phyloP scores from a whole-genome alignment of 2,329 filamentous ascomycete species.

The Orbilia javanica region DNA sequence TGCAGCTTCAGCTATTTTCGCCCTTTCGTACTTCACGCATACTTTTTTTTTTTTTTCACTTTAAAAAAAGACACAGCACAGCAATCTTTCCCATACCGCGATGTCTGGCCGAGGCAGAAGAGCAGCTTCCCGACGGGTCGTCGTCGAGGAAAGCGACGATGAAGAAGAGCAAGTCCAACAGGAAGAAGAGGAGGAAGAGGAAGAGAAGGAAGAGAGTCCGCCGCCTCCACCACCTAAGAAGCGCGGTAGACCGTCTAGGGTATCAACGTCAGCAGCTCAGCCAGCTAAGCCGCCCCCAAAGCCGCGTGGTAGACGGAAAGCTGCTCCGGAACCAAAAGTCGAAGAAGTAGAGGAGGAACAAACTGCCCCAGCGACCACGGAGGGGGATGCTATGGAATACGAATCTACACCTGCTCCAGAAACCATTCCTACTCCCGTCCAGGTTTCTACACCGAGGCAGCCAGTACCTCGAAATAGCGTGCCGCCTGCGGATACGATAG shows the following conservation, averaged over 20 bases:
- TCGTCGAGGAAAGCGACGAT: slow-evolving; percentile 46
- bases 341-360: slow-evolving; percentile 55
- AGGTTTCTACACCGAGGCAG: slow-evolving; percentile 33
- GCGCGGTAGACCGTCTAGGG: slow-evolving; percentile 49
- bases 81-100: slow-evolving; percentile 12
- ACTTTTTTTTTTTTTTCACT: background rate
- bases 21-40: background rate
- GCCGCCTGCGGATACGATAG: slow-evolving; percentile 11
- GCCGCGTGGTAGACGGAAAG: slow-evolving; percentile 52
- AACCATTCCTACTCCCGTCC: slow-evolving; percentile 29
- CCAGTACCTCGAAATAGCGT: slow-evolving; percentile 23
- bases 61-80: background rate
- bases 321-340: slow-evolving; percentile 48
- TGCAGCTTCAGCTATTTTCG: background rate
- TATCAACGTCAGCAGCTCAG: slow-evolving; percentile 24
- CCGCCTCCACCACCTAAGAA: slow-evolving; percentile 47
- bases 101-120: slow-evolving; percentile 54
- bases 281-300: slow-evolving; percentile 50
- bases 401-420: slow-evolving; percentile 43
- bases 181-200: slow-evolving; percentile 36
- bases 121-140: slow-evolving; percentile 36
- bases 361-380: slow-evolving; percentile 2
- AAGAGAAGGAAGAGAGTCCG: slow-evolving; percentile 31
- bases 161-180: slow-evolving; percentile 35
- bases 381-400: slow-evolving; percentile 48